Conservation (phyloP, 2,329 filamentous ascomycete species). For the Colletotrichum echinochloae region DNA sequence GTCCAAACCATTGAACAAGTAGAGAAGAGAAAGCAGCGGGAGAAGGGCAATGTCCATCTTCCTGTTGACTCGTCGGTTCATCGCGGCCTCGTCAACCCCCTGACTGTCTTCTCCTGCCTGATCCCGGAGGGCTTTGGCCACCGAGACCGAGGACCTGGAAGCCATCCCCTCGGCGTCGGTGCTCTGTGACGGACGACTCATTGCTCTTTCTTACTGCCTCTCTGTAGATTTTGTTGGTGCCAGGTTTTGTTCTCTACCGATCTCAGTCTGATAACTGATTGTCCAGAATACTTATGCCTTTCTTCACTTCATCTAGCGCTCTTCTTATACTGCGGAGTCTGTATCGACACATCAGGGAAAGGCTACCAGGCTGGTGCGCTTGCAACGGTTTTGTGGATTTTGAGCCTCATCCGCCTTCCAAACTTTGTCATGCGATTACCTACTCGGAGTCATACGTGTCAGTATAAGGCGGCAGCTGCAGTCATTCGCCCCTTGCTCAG, state of each 20-base stretch:
- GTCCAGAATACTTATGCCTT: neutral
- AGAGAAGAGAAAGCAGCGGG: slow-evolving; percentile 54
- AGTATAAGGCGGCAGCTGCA: slow-evolving; percentile 32
- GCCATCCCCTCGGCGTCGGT: slow-evolving; percentile 19
- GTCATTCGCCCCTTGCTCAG: slow-evolving; percentile 25
- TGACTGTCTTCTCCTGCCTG: neutral
- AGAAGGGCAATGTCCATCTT: slow-evolving; percentile 53
- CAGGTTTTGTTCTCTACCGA: neutral
- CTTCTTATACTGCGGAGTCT: slow-evolving; percentile 17
- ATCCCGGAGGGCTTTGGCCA: slow-evolving; percentile 10
- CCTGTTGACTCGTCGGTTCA: slow-evolving; percentile 46
- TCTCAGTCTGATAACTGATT: slow-evolving; percentile 10
- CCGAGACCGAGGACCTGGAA: slow-evolving; percentile 22
- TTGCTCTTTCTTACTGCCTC: neutral
- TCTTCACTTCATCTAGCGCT: neutral
- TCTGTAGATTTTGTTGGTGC: neutral
- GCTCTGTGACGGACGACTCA: slow-evolving; percentile 25
- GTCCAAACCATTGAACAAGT: slow-evolving; percentile 56
- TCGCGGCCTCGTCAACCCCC: slow-evolving; percentile 6
- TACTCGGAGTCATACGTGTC: slow-evolving; percentile 11
- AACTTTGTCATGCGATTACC: slow-evolving; percentile 13
- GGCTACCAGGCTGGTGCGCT: neutral
- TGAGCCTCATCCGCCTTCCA: slow-evolving; percentile 23
- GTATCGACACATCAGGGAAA: neutral
- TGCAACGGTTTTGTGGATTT: slow-evolving; percentile 1